Evolutionary conservation across 306 rosid genomes (phyloP), one percentile per base, ranked within the genome.

Genomic region (Oemleria cerasiformis): DNA sequence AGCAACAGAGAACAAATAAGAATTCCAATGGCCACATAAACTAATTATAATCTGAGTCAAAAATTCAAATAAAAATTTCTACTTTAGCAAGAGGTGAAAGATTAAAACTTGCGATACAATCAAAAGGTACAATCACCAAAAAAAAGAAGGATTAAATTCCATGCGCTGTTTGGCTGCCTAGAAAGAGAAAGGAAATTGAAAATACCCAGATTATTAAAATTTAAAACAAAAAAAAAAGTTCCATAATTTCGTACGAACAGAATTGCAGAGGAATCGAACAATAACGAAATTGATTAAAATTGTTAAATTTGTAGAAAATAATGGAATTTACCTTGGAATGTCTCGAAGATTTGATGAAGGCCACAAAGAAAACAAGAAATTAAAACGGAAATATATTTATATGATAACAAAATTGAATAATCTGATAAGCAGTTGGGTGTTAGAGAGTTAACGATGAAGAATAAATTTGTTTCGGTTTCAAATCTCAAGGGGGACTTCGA

Each of bases 241-340:
- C 0, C 0, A 16, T 25, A 30, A n/a, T 6, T 34, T 67, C 23
- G 41, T 55, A 51, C 51, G 21, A 41, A 39, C 41, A 55, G 41
- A 70, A 64, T 41, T 13, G 42, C 53, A 21, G 40, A 70, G n/a
- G 15, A 39, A 70, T 70, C 73, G 53, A 41, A 70, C 53, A 40
- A 20, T 30, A 54, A 68, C 11, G 53, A 69, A 54, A 51, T 19
- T 54, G 55, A 51, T 20, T 54, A 21, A 67, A 67, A 42, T 14
- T 38, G 40, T 45, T 20, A 21, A 39, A 54, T 54, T 40, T 12
- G 43, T 2, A 54, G 16, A 40, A 40, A 20, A 50, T 13, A 0
- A 54, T 7, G 7, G 49, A 8, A 54, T 68, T 69, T 41, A 70
- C 73, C 73, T 55, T 41, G 64, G 25, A 41, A 55, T 70, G 5